Conservation (phyloP, 192 early-diverging fungal genomes). For the Coemansia sp. region DNA sequence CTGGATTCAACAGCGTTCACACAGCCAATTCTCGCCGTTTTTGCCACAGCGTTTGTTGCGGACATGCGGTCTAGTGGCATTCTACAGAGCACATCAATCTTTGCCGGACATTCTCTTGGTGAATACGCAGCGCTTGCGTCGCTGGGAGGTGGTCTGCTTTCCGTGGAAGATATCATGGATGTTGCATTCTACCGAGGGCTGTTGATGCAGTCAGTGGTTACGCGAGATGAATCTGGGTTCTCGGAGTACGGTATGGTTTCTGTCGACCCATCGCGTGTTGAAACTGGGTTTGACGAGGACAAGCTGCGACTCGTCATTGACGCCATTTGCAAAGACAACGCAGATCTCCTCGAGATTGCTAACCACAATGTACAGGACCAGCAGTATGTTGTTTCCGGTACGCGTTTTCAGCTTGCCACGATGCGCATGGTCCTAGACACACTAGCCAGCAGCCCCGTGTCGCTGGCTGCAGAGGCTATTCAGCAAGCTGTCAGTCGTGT, state of each 20-base stretch:
- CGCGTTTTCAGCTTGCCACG: constrained; percentile 70
- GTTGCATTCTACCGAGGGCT: constrained; percentile 40
- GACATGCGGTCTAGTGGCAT: constrained; percentile 63
- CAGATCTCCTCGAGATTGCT: constrained; percentile 82
- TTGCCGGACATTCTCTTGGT: constrained; percentile 81
- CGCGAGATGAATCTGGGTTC: constrained; percentile 69
- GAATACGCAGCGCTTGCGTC: constrained; percentile 9
- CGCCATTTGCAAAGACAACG: constrained; percentile 60
- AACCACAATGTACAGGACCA: constrained; percentile 94
- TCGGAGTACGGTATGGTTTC: constrained; percentile 94
- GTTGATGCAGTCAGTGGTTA: constrained; percentile 95
- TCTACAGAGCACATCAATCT: constrained; percentile 72
- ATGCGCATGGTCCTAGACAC: constrained; percentile 82
- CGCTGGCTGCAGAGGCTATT: neutral
- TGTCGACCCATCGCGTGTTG: constrained; percentile 82
- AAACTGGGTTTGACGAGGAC: constrained; percentile 56
- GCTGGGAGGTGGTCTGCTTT: constrained; percentile 25
- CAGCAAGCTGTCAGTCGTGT: constrained; percentile 46
- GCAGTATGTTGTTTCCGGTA: constrained; percentile 92
- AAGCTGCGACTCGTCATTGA: constrained; percentile 38
- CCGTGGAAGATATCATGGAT: constrained; percentile 6
- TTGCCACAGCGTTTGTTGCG: constrained; percentile 7
- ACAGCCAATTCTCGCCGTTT: constrained; percentile 71
- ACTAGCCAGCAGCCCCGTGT: constrained; percentile 56
- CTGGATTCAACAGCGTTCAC: constrained; percentile 15